A percentile compares a stretch with the other conserved stretches of the same genome.
phyloP scores from a whole-genome alignment of 2,329 filamentous ascomycete genomes.

The Aureobasidium sp. region DNA sequence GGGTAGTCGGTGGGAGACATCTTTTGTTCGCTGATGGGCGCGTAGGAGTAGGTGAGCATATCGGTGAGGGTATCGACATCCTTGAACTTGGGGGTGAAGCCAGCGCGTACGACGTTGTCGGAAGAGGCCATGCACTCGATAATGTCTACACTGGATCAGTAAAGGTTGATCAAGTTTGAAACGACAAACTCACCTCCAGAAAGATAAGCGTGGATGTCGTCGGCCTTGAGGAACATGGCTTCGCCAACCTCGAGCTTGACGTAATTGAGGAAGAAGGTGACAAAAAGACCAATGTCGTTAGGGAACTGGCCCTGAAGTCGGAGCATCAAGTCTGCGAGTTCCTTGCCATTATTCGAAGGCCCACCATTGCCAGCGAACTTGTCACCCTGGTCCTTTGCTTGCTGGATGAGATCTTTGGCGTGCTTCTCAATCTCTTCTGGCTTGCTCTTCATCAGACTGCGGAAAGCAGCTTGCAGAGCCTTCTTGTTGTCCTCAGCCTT shows the following conservation, averaged over 20 bases:
- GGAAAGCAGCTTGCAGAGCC: constrained; percentile 68
- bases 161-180: neutral
- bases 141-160: constrained; percentile 54
- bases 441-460: constrained; percentile 70
- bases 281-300: constrained; percentile 83
- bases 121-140: constrained; percentile 98
- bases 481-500: constrained; percentile 59
- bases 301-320: constrained; percentile 81
- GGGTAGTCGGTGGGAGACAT: constrained; percentile 81
- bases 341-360: constrained; percentile 58
- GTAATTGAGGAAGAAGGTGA: constrained; percentile 95
- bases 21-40: constrained; percentile 91
- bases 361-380: constrained; percentile 71
- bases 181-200: constrained; percentile 47
- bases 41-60: constrained; percentile 93
- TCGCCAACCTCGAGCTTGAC: constrained; percentile 82
- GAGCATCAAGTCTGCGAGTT: constrained; percentile 68
- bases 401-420: constrained; percentile 60
- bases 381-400: constrained; percentile 60
- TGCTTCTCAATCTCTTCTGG: constrained; percentile 58
- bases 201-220: constrained; percentile 95
- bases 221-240: constrained; percentile 90
- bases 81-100: constrained; percentile 98
- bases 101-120: constrained; percentile 97
- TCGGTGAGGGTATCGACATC: constrained; percentile 81